Evolutionary conservation across 192 early-diverging fungal species (phyloP).

Genomic region (Backusella westeae): DNA sequence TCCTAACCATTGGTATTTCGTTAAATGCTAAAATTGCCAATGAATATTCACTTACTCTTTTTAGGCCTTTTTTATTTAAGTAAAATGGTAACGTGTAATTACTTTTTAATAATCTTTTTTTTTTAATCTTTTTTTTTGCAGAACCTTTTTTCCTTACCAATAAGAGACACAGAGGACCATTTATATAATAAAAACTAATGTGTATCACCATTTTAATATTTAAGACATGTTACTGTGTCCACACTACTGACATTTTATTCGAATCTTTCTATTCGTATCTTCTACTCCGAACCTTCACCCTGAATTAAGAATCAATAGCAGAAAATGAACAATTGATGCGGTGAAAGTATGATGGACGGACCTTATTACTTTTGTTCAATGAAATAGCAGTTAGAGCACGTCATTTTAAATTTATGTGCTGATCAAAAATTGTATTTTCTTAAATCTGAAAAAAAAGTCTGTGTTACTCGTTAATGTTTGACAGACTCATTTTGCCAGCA

Average conservation of each 20-base stretch:
- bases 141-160: conserved; percentile 6
- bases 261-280: neutral
- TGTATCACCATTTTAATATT: neutral
- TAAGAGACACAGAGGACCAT: neutral
- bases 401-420: neutral
- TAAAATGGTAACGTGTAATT: neutral
- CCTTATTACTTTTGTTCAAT: neutral
- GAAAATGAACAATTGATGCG: neutral
- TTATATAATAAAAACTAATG: neutral
- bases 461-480: neutral
- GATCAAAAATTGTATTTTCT: neutral
- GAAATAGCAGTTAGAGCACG: conserved; percentile 1
- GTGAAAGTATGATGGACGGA: neutral
- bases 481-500: conserved; percentile 2
- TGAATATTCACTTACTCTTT: neutral
- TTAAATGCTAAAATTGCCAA: conserved; percentile 5
- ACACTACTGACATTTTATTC: neutral
- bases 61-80: neutral
- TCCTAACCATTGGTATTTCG: conserved; percentile 4
- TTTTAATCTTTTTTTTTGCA: neutral
- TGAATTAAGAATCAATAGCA: neutral
- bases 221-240: neutral
- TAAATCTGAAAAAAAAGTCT: neutral
- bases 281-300: neutral
- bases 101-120: neutral